Percentiles rank a stretch among this genome's conserved stretches.
These are phyloP conservation scores for Aspergillus baeticus DNA, from an alignment of 495 filamentous ascomycete genomes.

Conservation along the genomic window DNA sequence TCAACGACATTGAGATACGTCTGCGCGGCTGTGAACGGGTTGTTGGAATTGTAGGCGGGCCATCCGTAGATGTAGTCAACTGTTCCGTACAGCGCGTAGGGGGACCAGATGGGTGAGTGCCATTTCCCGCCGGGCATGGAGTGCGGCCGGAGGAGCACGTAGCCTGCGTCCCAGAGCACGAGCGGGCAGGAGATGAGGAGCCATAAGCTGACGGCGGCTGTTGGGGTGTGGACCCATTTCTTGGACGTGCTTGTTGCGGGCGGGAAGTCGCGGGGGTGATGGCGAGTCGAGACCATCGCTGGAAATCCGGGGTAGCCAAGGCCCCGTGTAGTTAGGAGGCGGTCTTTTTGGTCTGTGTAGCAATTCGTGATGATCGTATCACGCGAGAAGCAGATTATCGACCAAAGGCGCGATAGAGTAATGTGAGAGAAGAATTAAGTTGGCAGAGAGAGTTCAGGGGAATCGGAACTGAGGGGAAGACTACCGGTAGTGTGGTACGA, in stretches of 20 bases:
- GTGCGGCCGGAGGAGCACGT: constrained; percentile 78
- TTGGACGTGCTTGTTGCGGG: constrained; percentile 33
- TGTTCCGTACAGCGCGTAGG: constrained; percentile 78
- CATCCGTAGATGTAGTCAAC: constrained; percentile 85
- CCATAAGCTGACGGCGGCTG: constrained; percentile 67
- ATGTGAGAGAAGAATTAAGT: not conserved
- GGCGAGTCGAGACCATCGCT: constrained; percentile 53
- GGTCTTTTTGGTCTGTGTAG: not conserved
- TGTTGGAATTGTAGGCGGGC: constrained; percentile 66
- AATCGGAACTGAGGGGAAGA: too few relatives aligned
- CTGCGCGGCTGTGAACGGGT: constrained; percentile 83
- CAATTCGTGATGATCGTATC: not conserved
- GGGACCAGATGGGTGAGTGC: constrained; percentile 73
- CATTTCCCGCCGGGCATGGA: constrained; percentile 77
- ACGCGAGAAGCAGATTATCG: too few relatives aligned
- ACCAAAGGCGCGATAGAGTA: too few relatives aligned
- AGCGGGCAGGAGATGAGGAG: constrained; percentile 75
- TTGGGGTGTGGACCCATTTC: constrained; percentile 66
- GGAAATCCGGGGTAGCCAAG: not conserved
- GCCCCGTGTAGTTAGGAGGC: not conserved
- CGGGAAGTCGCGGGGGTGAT: constrained; percentile 48
- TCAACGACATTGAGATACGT: constrained; percentile 71
- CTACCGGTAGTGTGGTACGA: too few relatives aligned
- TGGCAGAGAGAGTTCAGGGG: not conserved
- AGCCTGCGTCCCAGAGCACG: constrained; percentile 79